Conservation (phyloP, 306 rosid genomes). For the Aeschynomene evenia region DNA sequence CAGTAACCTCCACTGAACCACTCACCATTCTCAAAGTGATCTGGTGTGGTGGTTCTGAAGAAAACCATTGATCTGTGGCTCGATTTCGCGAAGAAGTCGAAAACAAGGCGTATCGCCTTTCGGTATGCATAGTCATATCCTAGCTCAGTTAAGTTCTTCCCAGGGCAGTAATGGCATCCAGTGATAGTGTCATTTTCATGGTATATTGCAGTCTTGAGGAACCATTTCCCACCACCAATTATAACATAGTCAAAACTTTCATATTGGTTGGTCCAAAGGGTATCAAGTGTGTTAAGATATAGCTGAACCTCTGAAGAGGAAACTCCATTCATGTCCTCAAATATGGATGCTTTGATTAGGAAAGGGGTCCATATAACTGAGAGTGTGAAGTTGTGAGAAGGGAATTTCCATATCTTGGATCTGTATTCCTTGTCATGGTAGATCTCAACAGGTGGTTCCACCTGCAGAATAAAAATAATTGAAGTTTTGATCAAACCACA, state of each 20-base stretch:
- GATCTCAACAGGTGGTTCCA: constrained; percentile 67
- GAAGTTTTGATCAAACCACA: constrained; percentile 9
- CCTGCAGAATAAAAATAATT: constrained; percentile 56
- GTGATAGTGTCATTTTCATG: constrained; percentile 49
- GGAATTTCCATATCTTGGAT: constrained; percentile 80
- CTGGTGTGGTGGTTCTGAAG: constrained; percentile 77
- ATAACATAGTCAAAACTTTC: constrained; percentile 49
- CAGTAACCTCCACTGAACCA: constrained; percentile 96
- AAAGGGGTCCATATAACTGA: constrained; percentile 89
- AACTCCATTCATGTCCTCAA: constrained; percentile 75
- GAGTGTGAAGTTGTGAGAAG: constrained; percentile 74
- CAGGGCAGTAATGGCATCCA: constrained; percentile 74
- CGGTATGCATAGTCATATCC: constrained; percentile 71
- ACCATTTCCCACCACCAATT: constrained; percentile 86
- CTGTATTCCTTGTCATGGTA: constrained; percentile 86
- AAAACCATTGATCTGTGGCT: constrained; percentile 56
- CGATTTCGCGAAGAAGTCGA: constrained; percentile 42
- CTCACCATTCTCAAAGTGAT: constrained; percentile 89
- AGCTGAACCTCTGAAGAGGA: constrained; percentile 72
- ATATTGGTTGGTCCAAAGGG: constrained; percentile 56
- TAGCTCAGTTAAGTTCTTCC: constrained; percentile 67
- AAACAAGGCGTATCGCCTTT: constrained; percentile 44
- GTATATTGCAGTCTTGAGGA: constrained; percentile 70
- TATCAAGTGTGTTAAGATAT: constrained; percentile 57
- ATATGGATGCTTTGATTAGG: constrained; percentile 62